Evolutionary conservation across 768 basidiomycete species (phyloP).

Genomic region (Termitomyces titanicus): DNA sequence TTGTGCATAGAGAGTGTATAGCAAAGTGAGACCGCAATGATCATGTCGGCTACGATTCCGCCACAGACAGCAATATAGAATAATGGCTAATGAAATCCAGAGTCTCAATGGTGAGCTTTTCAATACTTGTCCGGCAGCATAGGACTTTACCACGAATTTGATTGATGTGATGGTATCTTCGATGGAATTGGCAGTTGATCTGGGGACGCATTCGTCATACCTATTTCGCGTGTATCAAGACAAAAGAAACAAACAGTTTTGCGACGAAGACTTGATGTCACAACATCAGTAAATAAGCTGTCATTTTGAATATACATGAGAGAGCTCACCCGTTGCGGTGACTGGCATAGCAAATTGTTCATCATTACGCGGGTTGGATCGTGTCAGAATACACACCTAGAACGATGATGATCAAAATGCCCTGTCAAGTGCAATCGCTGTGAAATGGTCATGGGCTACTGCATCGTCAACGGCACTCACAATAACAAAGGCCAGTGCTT

Average conservation of each 20-base stretch:
- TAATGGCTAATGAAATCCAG: background rate
- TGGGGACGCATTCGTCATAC: background rate
- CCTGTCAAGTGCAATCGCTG: background rate
- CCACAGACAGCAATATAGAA: slow-evolving; percentile 9
- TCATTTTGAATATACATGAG: background rate
- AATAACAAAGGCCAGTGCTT: background rate
- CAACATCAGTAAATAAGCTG: too few species aligned
- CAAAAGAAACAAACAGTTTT: background rate
- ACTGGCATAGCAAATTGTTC: background rate
- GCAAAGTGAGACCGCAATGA: slow-evolving; percentile 29
- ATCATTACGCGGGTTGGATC: background rate
- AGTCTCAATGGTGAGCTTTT: background rate
- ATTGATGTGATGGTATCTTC: background rate
- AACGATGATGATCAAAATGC: background rate
- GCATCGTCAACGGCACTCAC: background rate
- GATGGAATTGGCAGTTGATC: background rate
- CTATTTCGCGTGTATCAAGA: background rate
- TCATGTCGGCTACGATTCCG: slow-evolving; percentile 27
- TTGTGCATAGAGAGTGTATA: slow-evolving; percentile 21
- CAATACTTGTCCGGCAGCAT: background rate
- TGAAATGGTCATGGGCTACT: background rate
- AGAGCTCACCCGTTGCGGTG: background rate
- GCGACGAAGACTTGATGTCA: background rate
- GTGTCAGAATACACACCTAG: background rate
- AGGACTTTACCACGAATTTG: background rate